Base-by-base conservation (phyloP, 805 yeast species). In the Candida montana region DNA sequence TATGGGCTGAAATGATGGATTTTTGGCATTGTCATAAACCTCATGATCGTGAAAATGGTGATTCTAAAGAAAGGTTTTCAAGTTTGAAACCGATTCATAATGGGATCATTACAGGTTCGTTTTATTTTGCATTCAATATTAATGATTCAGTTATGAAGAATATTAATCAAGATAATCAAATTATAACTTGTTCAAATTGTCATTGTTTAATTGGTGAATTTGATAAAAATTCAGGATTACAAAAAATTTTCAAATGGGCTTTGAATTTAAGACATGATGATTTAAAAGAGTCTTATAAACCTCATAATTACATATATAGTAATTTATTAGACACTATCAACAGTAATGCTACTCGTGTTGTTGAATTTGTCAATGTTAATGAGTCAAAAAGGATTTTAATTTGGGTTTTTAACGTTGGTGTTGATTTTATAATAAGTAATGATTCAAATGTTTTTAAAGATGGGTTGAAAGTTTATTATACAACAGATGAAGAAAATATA, bases 1-100 rank as follows among this genome's bases (percentile, higher is more conserved):
- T 77, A 37, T 91, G 99, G 99, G 78, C 83, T 12, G 99, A 91
- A 58, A 66, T 93, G 74, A 83, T 91, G 95, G 98, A 91, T 44
- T 84, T 83, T 50, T 91, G 99, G 99, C 97, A 91, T 59, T 91
- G 99, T 57, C 97, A 91, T 56, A 83, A 83, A 53, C 95, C 95
- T 0, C 55, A 57, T 24, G 19, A 40, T n/a, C 58, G 61, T 44
- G 50, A 9, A 21, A 21, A 57, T 32, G 24, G 24, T 2, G n/a
- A 36, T 37, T 38, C 39, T 40, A 31, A 42, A 39, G 41, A 54
- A 19, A 65, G 71, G 42, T 68, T 66, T 48, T 71, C 72, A 7
- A 55, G 59, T 1, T 53, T 81, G 33, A 62, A 54, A 19, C 84
- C 91, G 3, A 39, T 55, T 5, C 45, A 51, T 0, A 57, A 62